Evolutionary conservation across 768 basidiomycete species (phyloP), one percentile per base, ranked within the genome.

Genomic region (Pholiota microspora): DNA sequence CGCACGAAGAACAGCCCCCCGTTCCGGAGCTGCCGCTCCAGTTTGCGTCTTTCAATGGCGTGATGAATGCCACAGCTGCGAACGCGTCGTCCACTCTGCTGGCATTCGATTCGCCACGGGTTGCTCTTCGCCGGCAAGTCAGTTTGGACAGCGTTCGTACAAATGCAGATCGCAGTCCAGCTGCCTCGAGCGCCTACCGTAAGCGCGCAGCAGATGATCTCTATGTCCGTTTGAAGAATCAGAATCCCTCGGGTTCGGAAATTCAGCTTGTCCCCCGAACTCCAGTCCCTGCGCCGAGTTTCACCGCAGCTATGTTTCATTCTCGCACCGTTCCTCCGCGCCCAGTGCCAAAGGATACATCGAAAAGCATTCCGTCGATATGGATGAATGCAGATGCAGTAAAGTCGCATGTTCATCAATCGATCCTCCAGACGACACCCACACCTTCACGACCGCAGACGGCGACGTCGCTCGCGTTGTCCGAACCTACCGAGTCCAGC

Each of bases 371-470:
- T 15, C 79, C 82, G 0, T 78, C 79, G 1, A 74, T 80, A 60
- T 82, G 80, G 82, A 68, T 76, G 50, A 70, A 77, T 55, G 68
- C 69, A 3, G 80, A 81, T 56, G 62, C 67, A 10, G 70, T 69
- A 3, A 74, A 72, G 51, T 62, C 71, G 13, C 63, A 69, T 10
- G 59, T 68, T 9, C 31, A 51, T 13, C 56, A 48, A 47, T 13
- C 45, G 36, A 27, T 31, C 3, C 18, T 44, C 32, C 15, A 45
- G 38, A 48, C 9, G 36, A 8, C 54, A 27, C 45, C 57, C 4
- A 51, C 54, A 24, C 54, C 50, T 32, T 24, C 44, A 15, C 45
- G 31, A 15, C 36, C 55, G 31, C 25, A 31, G n/a, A 45, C 51
- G 21, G 28, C 45, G 36, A 38, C 44, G 25, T 51, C 44, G n/a